phyloP scores from a whole-genome alignment of 441 rosid species.

The Capsella rubella region DNA sequence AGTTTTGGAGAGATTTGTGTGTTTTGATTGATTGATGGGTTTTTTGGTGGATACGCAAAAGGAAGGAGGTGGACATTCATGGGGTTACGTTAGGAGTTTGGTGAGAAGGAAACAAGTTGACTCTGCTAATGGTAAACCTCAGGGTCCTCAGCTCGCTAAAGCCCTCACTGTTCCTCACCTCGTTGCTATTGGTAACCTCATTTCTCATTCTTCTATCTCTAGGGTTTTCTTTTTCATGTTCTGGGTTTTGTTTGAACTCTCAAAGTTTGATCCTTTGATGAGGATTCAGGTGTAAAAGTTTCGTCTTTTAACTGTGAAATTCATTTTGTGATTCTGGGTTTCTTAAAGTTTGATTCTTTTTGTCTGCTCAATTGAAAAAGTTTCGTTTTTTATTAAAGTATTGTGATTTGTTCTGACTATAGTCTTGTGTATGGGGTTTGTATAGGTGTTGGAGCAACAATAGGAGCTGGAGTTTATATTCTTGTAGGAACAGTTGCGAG shows the following conservation, averaged over 20 bases:
- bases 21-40: constrained; percentile 55
- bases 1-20: not conserved
- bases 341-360: no score
- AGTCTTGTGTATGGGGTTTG: not conserved
- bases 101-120: constrained; percentile 93
- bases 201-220: not conserved
- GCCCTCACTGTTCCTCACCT: constrained; percentile 79
- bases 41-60: constrained; percentile 58
- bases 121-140: constrained; percentile 55
- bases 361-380: no score
- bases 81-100: constrained; percentile 65
- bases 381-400: no score
- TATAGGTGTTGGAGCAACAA: constrained; percentile 92
- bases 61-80: constrained; percentile 51
- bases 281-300: not conserved
- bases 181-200: constrained; percentile 75
- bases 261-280: not conserved
- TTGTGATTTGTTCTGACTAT: not conserved
- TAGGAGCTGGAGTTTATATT: constrained; percentile 98
- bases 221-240: not conserved
- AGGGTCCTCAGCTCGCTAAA: constrained; percentile 70
- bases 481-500: constrained; percentile 99
- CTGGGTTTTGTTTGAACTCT: not conserved
- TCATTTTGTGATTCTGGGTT: no score
- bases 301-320: not conserved